Conservation (phyloP, 192 early-diverging fungal genomes). For the Cetraspora pellucida region DNA sequence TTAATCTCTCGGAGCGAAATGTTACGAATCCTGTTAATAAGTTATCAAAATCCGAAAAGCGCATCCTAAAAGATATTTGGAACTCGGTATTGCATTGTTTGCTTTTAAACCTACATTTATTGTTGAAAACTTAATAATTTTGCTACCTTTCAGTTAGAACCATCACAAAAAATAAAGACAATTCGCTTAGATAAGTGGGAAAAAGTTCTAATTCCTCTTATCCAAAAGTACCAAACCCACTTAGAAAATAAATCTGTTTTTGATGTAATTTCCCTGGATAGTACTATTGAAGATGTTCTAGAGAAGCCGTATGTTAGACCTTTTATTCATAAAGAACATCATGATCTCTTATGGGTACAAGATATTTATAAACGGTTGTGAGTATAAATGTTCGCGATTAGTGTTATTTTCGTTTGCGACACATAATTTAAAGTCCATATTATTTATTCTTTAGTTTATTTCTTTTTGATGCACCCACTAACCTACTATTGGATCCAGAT, state of each 20-base stretch:
- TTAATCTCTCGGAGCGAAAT: conserved; percentile 27
- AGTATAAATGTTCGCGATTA: conserved; percentile 27
- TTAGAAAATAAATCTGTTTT: conserved; percentile 29
- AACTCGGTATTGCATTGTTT: conserved; percentile 25
- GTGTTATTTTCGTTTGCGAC: conserved; percentile 22
- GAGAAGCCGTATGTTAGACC: conserved; percentile 7
- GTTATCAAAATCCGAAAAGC: conserved; percentile 19
- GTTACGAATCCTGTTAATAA: conserved; percentile 23
- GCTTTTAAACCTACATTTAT: conserved; percentile 19
- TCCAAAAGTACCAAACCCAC: conserved; percentile 31
- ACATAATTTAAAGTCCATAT: background rate
- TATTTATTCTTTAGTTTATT: conserved; percentile 15
- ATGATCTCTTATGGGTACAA: conserved; percentile 30
- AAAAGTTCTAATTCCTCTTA: conserved; percentile 21
- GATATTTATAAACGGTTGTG: conserved; percentile 33
- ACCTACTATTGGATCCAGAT: conserved; percentile 25
- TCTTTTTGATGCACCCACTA: conserved; percentile 22
- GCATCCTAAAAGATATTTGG: conserved; percentile 26
- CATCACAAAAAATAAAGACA: conserved; percentile 10
- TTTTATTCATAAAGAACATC: conserved; percentile 28
- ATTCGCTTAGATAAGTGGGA: conserved; percentile 22
- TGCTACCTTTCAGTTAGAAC: conserved; percentile 26
- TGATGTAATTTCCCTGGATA: conserved; percentile 28
- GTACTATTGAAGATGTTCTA: conserved; percentile 17
- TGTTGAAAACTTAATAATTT: conserved; percentile 28